Base-by-base conservation (phyloP, 768 basidiomycete genomes). In the Xerocomus brunneocitrinus region DNA sequence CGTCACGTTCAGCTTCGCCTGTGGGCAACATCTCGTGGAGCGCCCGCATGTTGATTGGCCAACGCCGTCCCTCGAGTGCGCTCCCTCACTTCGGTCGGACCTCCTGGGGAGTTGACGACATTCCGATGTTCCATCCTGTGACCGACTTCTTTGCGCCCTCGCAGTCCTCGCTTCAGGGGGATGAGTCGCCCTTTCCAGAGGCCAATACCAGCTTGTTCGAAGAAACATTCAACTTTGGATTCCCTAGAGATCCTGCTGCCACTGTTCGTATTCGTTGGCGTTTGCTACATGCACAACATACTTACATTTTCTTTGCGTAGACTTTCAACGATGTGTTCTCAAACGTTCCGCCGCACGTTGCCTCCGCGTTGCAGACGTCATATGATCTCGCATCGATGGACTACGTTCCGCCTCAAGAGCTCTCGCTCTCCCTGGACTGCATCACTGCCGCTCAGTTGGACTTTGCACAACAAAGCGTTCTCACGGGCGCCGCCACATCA, bases 51-150 rank as follows among this genome's bases (percentile, higher is more conserved):
- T 55, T 73, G 54, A 64, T 78, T 16, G 77, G 77, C 3, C 72
- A 75, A 36, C 75, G 80, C 24, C 75, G 81, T 4, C 73, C 80
- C 0, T 82, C 79, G 0, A 79, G 78, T 47, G 78, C 74, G 3
- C 69, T 72, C 42, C 78, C 79, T 5, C 59, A 69, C 13, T 58
- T 66, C 6, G 64, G 66, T 3, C 58, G 60, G 4, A 61, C 60
- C n/a, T 67, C 59, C 0, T 66, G 62, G 62, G 64, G 70, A 6
- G 65, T 60, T 2, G 49, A 59, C 12, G 51, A 66, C n/a, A 47
- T 60, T 10, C 71, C 72, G 0, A 57, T 70, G 42, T 61, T 67
- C 8, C 9, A 53, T 47, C 8, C 52, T 25, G 22, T 4, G 2
- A n/a, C n/a, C 2, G 46, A 2, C 22, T 61, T 61, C 13, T 66